Percentiles rank a stretch among this genome's conserved stretches.
Evolutionary conservation across 345 rosid genomes (phyloP).

Genomic region (Citrus sinensis): DNA sequence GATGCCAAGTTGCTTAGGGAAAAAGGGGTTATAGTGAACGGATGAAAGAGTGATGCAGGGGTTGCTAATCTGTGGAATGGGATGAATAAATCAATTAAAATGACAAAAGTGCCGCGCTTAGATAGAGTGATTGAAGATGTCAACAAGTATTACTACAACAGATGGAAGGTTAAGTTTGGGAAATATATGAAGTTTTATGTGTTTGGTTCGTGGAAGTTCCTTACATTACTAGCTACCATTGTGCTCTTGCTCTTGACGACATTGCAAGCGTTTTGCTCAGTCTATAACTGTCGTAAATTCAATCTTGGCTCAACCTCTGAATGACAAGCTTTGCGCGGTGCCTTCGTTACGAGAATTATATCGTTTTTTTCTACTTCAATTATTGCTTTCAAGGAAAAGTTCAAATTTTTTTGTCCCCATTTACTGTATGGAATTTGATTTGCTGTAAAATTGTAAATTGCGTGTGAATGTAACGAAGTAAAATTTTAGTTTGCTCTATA

Average conservation of each 20-base stretch:
- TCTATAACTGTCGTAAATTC: constrained; percentile 19
- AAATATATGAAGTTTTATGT: constrained; percentile 41
- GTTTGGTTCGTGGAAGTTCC: constrained; percentile 58
- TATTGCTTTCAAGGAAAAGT: too few species aligned
- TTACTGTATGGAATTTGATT: too few species aligned
- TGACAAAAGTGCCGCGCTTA: constrained; percentile 55
- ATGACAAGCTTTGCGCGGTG: background rate
- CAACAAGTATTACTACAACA: too few species aligned
- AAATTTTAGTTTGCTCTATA: too few species aligned
- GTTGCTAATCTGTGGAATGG: constrained; percentile 75
- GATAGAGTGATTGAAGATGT: constrained; percentile 41
- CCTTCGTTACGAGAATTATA: background rate
- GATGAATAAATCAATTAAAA: constrained; percentile 59
- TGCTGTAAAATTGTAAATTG: too few species aligned
- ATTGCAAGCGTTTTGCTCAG: constrained; percentile 45
- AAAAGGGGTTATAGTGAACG: constrained; percentile 30
- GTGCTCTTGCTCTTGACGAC: constrained; percentile 44
- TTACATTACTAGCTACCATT: constrained; percentile 46
- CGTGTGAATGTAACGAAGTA: too few species aligned
- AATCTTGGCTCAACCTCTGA: background rate
- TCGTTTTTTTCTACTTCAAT: background rate
- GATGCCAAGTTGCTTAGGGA: constrained; percentile 67
- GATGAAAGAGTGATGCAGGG: constrained; percentile 44
- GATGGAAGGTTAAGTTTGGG: constrained; percentile 43
- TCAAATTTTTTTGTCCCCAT: too few species aligned